A percentile compares a stretch with the other conserved stretches of the same genome.
phyloP scores from a whole-genome alignment of 768 basidiomycete species.

The Rhodotorula diobovata region DNA sequence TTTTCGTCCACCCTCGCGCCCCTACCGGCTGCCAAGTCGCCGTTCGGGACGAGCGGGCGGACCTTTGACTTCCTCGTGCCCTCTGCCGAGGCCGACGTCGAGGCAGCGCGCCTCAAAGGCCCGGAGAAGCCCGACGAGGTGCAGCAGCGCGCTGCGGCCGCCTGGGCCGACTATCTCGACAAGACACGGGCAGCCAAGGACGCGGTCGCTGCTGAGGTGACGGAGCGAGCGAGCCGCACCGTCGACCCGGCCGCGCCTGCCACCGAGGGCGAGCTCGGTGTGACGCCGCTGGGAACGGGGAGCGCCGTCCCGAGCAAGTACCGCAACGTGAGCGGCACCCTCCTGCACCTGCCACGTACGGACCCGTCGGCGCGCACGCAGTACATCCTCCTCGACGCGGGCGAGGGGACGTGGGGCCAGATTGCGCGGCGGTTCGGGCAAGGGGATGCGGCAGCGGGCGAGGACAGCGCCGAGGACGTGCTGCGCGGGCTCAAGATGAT shows the following conservation, averaged over 20 bases:
- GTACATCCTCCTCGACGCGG: conserved; percentile 73
- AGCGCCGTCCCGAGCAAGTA: conserved; percentile 80
- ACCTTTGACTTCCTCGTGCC: conserved; percentile 27
- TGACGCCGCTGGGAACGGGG: conserved; percentile 81
- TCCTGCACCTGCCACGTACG: conserved; percentile 63
- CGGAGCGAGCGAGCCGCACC: background rate
- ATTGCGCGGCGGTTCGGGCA: conserved; percentile 70
- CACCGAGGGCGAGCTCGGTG: conserved; percentile 60
- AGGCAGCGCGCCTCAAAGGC: conserved; percentile 21
- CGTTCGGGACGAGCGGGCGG: conserved; percentile 16
- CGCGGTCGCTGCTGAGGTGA: conserved; percentile 13
- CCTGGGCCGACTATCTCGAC: conserved; percentile 37
- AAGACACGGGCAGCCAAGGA: conserved; percentile 45
- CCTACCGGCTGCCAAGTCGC: conserved; percentile 44
- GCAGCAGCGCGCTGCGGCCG: conserved; percentile 6
- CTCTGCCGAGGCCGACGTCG: conserved; percentile 12
- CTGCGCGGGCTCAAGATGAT: conserved; percentile 70
- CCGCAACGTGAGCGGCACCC: conserved; percentile 71
- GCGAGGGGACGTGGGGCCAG: conserved; percentile 92
- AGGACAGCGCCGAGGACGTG: conserved; percentile 45
- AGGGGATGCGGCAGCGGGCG: conserved; percentile 43
- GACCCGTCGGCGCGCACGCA: background rate
- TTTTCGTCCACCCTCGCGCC: conserved; percentile 36
- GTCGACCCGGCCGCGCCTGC: background rate
- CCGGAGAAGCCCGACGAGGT: conserved; percentile 1